Evolutionary conservation across 192 early-diverging fungal species (phyloP), one percentile per base, ranked within the genome.

Genomic region (Coemansia sp.): DNA sequence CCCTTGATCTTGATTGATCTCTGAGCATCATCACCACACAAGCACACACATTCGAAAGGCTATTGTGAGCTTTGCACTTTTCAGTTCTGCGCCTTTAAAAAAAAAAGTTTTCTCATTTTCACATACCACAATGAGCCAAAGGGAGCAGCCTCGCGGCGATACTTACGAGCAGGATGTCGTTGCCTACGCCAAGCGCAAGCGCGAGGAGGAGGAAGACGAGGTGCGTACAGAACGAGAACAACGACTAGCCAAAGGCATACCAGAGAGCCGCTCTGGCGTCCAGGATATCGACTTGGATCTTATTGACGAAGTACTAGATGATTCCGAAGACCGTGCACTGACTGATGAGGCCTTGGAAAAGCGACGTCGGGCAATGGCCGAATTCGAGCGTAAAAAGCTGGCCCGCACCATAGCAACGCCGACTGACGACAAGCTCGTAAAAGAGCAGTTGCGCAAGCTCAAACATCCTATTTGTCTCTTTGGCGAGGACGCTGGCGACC

Each of bases 401-500:
- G 93, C 94, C 1, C 80, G 92, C 40, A 78, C 87, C 30, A 69
- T 99, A 3, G 95, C 92, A 21, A 93, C 98, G 0, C 97, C 97
- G 3, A 99, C 97, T 8, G 91, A 95, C 43, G 97, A 99, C 77
- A 70, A 73, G 14, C 81, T 87, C 44, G 96, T 99, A 17, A 76
- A 92, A 17, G 82, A 80, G 46, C 78, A 86, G 52, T 84, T 99
- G 42, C 82, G 94, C 49, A 90, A 94, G 49, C 74, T 90, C 38
- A 88, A 87, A 2, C 91, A 96, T 57, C 97, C 97, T 2, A 89
- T 94, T 69, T 96, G 94, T 58, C 76, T 96, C 0, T 99, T 99
- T 77, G 97, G 89, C 39, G 97, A 99, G 88, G 97, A 93, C 50
- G 92, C 92, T 49, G 91, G 86, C 10, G 95, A 96, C 46, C 82